Percentiles rank a stretch among this genome's conserved stretches.
Conservation (phyloP, 192 early-diverging fungal genomes). For the Backusella mclennaniae region DNA sequence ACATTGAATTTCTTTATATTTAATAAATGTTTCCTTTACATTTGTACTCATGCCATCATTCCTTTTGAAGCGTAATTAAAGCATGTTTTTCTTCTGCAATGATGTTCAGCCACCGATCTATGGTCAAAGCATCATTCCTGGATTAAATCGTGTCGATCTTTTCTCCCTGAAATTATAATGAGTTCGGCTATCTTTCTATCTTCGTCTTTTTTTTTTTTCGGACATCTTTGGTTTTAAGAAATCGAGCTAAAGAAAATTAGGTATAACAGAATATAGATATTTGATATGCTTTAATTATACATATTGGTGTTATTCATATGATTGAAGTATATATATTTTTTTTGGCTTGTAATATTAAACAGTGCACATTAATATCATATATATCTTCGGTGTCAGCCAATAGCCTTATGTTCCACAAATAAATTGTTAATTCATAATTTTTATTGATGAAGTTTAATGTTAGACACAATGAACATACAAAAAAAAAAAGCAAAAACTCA, state of each 20-base stretch:
- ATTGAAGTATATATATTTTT: neutral
- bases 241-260: too few relatives aligned
- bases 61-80: neutral
- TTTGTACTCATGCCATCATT: neutral
- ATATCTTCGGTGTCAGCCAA: neutral
- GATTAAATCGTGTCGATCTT: neutral
- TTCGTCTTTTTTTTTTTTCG: neutral
- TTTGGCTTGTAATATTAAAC: neutral
- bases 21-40: neutral
- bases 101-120: neutral
- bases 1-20: neutral
- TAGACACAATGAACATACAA: slow-evolving; percentile 1
- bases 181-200: neutral
- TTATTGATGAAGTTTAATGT: slow-evolving; percentile 4
- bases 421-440: slow-evolving; percentile 3
- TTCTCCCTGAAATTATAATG: neutral
- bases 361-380: neutral
- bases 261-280: too few relatives aligned
- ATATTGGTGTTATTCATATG: neutral
- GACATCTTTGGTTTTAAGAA: too few relatives aligned
- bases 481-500: neutral
- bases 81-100: neutral
- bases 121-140: neutral
- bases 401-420: neutral
- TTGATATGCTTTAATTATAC: too few relatives aligned